phyloP scores from a whole-genome alignment of 1,284 basidiomycete genomes.

The Pseudozyma pruni region DNA sequence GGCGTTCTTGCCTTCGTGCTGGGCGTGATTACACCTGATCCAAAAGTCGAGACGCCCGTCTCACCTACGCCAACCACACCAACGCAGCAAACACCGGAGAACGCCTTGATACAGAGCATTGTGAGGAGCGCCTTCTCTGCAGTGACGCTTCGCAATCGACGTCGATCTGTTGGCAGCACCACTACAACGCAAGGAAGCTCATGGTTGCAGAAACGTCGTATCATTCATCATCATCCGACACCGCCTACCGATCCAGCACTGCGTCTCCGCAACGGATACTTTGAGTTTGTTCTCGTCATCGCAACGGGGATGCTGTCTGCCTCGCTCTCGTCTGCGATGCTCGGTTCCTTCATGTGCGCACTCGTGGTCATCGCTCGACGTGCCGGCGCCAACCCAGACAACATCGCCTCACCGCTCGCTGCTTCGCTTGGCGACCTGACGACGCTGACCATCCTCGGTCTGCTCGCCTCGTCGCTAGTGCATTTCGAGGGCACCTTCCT shows the following conservation, averaged over 20 bases:
- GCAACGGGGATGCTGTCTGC: slow-evolving; percentile 89
- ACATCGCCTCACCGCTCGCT: slow-evolving; percentile 92
- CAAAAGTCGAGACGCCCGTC: slow-evolving; percentile 20
- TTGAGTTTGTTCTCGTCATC: slow-evolving; percentile 81
- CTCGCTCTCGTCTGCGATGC: slow-evolving; percentile 79
- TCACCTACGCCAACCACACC: slow-evolving; percentile 10
- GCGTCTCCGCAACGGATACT: slow-evolving; percentile 68
- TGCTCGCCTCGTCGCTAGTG: slow-evolving; percentile 65
- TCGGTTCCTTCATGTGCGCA: slow-evolving; percentile 92
- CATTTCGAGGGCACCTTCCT: slow-evolving; percentile 68
- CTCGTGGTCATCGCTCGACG: slow-evolving; percentile 83
- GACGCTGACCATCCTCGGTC: slow-evolving; percentile 72
- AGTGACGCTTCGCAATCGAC: slow-evolving; percentile 24
- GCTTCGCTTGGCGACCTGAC: slow-evolving; percentile 91
- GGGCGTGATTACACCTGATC: slow-evolving; percentile 68
- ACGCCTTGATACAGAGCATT: slow-evolving; percentile 30
- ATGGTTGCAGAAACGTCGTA: slow-evolving; percentile 41
- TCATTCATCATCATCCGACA: slow-evolving; percentile 64
- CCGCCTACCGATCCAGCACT: slow-evolving; percentile 63
- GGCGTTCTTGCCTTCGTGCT: slow-evolving; percentile 82
- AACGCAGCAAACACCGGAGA: slow-evolving; percentile 25
- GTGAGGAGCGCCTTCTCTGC: slow-evolving; percentile 32
- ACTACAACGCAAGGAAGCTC: neutral
- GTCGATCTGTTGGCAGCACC: slow-evolving; percentile 20
- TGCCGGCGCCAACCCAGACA: slow-evolving; percentile 86